These are phyloP conservation scores for Anisodus acutangulus DNA, from an alignment of 257 asterid genomes.

Conservation along the genomic window DNA sequence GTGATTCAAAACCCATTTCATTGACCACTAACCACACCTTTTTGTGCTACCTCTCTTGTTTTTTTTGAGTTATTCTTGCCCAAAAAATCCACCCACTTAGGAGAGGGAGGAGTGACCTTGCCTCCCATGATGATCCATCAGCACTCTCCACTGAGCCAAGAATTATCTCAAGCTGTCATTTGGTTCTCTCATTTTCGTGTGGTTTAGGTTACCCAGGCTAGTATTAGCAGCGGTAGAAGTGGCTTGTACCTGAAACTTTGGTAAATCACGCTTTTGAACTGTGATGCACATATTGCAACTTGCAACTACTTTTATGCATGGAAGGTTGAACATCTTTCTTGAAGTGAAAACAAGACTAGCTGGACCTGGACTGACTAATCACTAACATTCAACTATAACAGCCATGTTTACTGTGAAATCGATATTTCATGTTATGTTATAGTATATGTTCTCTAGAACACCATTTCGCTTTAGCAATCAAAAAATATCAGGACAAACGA, in stretches of 20 bases:
- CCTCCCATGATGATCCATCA: neutral
- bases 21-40: too few relatives aligned
- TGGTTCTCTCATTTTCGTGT: neutral
- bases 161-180: neutral
- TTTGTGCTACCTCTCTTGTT: neutral
- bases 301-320: neutral
- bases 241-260: neutral
- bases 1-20: too few relatives aligned
- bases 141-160: neutral
- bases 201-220: neutral
- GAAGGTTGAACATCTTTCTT: neutral
- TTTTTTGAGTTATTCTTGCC: neutral
- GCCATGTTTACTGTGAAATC: constrained; percentile 16
- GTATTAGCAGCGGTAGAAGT: neutral
- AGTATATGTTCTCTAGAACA: too few relatives aligned
- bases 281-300: neutral
- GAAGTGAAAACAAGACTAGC: too few relatives aligned
- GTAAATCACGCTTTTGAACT: neutral
- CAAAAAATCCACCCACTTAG: neutral
- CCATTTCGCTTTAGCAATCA: too few relatives aligned
- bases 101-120: neutral
- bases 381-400: constrained; percentile 28
- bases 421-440: too few relatives aligned
- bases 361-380: too few relatives aligned
- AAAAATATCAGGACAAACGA: constrained; percentile 48